Base-by-base conservation (phyloP, 257 asterid species). In the Voacanga thouarsii region DNA sequence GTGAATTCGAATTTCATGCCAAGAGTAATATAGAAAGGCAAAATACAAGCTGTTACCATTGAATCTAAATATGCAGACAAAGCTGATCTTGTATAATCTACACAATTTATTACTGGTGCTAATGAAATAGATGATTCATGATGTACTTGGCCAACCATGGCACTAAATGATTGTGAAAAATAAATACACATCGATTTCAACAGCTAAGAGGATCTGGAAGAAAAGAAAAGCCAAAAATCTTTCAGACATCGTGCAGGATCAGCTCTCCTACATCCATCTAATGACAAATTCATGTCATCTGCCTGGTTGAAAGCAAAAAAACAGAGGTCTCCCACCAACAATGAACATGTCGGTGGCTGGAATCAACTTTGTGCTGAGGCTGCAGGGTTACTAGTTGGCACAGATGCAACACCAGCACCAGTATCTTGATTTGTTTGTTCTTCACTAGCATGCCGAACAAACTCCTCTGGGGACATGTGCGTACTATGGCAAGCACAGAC, bases 401-500 rank as follows among this genome's bases (percentile, higher is more conserved):
- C 72, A 3, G 90, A 85, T 39, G 91, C 57, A 65, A 88, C 81
- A 79, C 90, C 96, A 74, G 85, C 44, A 64, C 86, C 83, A n/a
- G 80, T 80, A 28, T 88, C 95, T 49, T 80, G 82, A 60, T 71
- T 74, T 23, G 72, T 75, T 68, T 79, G 92, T 75, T 91, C 97
- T 81, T 91, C 96, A 19, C 76, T 75, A 64, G 97, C 97, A 81
- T 93, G 98, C 64, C 86, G 85, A 43, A 89, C 88, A 72, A 95
- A 95, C 75, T 90, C 99, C 39, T 92, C 98, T 0, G 98, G 98
- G 26, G 98, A 91, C 97, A 95, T 87, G 83, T 95, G 97, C 57
- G 92, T 75, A n/a, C 98, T 94, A 70, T 95, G 99, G 83, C 97
- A 95, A 76, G 98, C 98, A 67, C 98, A 95, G 47, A 93, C 97